phyloP scores from a whole-genome alignment of 2,329 filamentous ascomycete genomes.

The Neobulgaria alba region DNA sequence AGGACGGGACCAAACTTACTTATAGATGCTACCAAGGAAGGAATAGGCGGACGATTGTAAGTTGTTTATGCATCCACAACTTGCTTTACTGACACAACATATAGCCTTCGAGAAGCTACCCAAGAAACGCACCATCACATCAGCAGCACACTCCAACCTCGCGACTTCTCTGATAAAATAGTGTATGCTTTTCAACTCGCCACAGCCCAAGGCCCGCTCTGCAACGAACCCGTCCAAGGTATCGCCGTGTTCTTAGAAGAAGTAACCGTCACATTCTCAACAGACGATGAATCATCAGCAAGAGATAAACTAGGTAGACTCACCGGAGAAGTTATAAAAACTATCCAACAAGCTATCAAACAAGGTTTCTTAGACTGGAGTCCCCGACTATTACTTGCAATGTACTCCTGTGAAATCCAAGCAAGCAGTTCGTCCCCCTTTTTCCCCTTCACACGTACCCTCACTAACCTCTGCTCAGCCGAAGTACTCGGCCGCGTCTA shows the following conservation, averaged over 20 bases:
- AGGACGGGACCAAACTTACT: constrained; percentile 82
- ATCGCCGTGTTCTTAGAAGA: constrained; percentile 86
- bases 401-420: constrained; percentile 98
- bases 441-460: neutral
- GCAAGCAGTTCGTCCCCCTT: constrained; percentile 59
- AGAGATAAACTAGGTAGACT: constrained; percentile 66
- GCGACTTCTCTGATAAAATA: constrained; percentile 82
- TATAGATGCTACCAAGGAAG: constrained; percentile 68
- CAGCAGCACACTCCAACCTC: constrained; percentile 45
- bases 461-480: constrained; percentile 37
- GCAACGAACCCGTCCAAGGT: constrained; percentile 87
- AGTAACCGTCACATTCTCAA: constrained; percentile 50
- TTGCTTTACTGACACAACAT: constrained; percentile 10
- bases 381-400: constrained; percentile 86
- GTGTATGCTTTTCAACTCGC: constrained; percentile 90
- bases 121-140: constrained; percentile 26
- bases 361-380: constrained; percentile 92
- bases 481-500: constrained; percentile 95
- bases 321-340: constrained; percentile 88
- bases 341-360: constrained; percentile 74
- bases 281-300: constrained; percentile 44
- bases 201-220: constrained; percentile 80
- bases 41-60: constrained; percentile 65
- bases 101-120: constrained; percentile 22
- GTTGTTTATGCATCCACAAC: constrained; percentile 10